Percentiles rank a stretch among this genome's conserved stretches.
These are phyloP conservation scores for Blastocystis sp. DNA, from an alignment of 352 stramenopile genomes.

Conservation along the genomic window DNA sequence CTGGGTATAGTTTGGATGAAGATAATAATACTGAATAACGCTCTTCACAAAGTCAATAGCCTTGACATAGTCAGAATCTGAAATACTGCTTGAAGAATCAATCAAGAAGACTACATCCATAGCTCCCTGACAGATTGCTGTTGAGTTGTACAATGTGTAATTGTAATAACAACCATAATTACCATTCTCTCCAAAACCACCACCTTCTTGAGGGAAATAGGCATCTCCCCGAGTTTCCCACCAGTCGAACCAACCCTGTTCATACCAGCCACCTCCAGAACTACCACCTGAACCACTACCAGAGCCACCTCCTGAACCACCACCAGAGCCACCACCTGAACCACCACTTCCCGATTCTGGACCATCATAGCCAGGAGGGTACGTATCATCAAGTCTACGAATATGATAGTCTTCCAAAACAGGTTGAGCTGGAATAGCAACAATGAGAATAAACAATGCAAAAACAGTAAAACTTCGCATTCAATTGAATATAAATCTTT, in stretches of 20 bases:
- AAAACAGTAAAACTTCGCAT: not conserved
- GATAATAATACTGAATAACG: constrained; percentile 51
- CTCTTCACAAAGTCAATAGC: constrained; percentile 51
- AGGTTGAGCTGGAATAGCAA: not conserved
- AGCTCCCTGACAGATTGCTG: constrained; percentile 41
- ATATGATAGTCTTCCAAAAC: not conserved
- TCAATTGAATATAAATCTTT: not conserved
- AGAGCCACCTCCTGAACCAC: not conserved
- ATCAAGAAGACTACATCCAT: constrained; percentile 52
- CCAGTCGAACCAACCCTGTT: constrained; percentile 33
- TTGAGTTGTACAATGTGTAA: constrained; percentile 41
- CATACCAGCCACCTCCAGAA: not conserved
- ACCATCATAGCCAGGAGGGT: constrained; percentile 16
- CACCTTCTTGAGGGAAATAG: constrained; percentile 34
- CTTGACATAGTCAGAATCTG: constrained; percentile 9
- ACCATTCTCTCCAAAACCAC: constrained; percentile 31
- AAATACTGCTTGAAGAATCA: constrained; percentile 45
- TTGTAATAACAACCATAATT: constrained; percentile 58
- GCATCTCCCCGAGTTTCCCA: constrained; percentile 17
- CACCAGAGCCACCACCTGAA: not conserved
- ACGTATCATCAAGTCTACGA: not conserved
- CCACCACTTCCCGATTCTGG: constrained; percentile 2
- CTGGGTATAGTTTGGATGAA: constrained; percentile 49
- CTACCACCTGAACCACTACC: not conserved
- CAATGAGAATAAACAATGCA: not conserved